These are phyloP conservation scores for Nicotiana undulata DNA, from an alignment of 257 asterid species.

Conservation along the genomic window DNA sequence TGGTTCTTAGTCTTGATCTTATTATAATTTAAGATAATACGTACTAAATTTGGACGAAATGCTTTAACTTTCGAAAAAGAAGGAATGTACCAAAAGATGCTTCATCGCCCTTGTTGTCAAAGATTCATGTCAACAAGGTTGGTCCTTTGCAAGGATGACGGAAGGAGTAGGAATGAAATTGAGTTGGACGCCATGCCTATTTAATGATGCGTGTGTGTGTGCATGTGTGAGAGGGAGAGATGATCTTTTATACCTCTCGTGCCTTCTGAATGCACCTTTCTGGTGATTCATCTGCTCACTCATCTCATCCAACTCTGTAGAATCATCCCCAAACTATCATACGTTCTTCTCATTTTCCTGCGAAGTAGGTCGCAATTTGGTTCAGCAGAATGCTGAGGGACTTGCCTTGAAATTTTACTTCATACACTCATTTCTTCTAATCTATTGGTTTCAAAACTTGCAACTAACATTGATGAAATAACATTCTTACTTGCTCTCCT, in stretches of 20 bases:
- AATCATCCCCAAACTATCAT: neutral
- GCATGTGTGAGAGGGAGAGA: neutral
- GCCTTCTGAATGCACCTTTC: neutral
- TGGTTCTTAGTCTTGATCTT: neutral
- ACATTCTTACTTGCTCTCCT: neutral
- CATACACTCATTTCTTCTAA: neutral
- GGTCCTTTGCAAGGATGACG: neutral
- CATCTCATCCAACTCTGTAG: neutral
- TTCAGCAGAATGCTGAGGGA: neutral
- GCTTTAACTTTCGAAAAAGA: neutral
- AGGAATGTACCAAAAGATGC: neutral
- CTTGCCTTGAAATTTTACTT: neutral
- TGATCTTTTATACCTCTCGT: neutral
- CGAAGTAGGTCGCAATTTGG: neutral
- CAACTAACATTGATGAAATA: neutral
- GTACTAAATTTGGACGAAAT: neutral
- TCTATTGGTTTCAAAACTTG: neutral
- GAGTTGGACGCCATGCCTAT: neutral
- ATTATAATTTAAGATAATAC: neutral
- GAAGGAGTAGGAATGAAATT: neutral
- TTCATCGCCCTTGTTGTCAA: neutral
- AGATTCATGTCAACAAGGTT: neutral
- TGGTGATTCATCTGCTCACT: neutral
- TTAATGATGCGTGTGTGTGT: neutral
- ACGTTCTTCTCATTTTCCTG: neutral